Evolutionary conservation across 2,329 filamentous ascomycete genomes (phyloP).

Genomic region (Cordyceps militaris): DNA sequence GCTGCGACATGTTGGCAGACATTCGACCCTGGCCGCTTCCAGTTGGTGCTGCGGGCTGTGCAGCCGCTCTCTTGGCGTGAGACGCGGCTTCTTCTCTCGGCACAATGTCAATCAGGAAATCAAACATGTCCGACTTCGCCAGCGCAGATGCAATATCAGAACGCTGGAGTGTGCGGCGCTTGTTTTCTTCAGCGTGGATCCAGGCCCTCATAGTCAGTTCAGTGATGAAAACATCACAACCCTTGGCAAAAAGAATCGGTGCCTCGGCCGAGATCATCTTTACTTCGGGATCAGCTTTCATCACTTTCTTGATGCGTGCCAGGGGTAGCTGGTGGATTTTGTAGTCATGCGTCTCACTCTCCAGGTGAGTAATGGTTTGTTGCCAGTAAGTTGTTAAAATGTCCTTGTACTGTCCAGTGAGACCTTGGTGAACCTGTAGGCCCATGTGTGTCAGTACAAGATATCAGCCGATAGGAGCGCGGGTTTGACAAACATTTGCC

Average conservation of each 20-base stretch:
- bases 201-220: constrained; percentile 98
- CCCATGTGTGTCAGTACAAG: background rate
- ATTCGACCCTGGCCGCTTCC: constrained; percentile 45
- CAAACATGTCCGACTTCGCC: constrained; percentile 98
- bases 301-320: constrained; percentile 99
- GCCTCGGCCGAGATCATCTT: constrained; percentile 99
- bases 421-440: constrained; percentile 81
- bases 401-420: constrained; percentile 88
- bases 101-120: constrained; percentile 98
- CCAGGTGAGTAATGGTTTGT: constrained; percentile 91
- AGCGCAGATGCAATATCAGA: constrained; percentile 95
- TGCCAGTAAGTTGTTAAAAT: constrained; percentile 99
- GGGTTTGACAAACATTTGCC: constrained; percentile 66
- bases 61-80: constrained; percentile 68
- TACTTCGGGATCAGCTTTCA: constrained; percentile 98
- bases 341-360: constrained; percentile 94
- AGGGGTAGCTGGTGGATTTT: constrained; percentile 95
- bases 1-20: constrained; percentile 42
- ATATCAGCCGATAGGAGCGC: background rate
- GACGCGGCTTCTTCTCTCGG: constrained; percentile 87
- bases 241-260: constrained; percentile 95
- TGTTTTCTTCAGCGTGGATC: constrained; percentile 99
- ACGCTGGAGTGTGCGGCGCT: constrained; percentile 86
- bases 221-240: constrained; percentile 98
- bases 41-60: constrained; percentile 42